Percentiles rank a stretch among this genome's conserved stretches.
Conservation (phyloP, 768 basidiomycete genomes). For the Leccinellum albellum region DNA sequence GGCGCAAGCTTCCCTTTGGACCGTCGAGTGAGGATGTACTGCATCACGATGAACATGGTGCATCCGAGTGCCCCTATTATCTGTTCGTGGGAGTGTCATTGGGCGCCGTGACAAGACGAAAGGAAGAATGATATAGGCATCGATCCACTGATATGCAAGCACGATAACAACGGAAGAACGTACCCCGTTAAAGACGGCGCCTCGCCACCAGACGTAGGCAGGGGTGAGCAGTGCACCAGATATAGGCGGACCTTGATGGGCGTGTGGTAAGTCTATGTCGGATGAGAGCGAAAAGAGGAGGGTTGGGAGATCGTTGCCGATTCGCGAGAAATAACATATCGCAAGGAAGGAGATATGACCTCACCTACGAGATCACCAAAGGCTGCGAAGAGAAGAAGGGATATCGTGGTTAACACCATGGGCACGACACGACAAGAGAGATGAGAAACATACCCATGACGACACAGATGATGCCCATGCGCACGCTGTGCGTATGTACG, state of each 20-base stretch:
- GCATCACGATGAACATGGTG: conserved; percentile 26
- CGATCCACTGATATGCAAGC: background rate
- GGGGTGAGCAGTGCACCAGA: conserved; percentile 52
- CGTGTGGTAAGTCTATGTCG: background rate
- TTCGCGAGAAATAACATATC: background rate
- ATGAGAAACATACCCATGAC: conserved; percentile 36
- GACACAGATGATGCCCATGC: conserved; percentile 50
- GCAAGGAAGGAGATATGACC: background rate
- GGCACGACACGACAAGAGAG: background rate
- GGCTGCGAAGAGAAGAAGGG: conserved; percentile 10
- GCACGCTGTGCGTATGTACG: conserved; percentile 27
- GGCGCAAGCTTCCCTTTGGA: background rate
- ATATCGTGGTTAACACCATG: background rate
- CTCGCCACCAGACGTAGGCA: conserved; percentile 56
- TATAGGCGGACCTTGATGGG: conserved; percentile 46
- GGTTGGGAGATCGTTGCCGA: background rate
- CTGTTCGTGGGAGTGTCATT: conserved; percentile 8
- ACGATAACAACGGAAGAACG: conserved; percentile 2
- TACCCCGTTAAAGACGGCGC: conserved; percentile 50
- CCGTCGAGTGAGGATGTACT: conserved; percentile 15
- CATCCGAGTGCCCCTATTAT: conserved; percentile 23
- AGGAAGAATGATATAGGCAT: background rate
- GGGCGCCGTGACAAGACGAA: background rate
- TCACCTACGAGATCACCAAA: conserved; percentile 22
- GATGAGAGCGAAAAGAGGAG: background rate